These are phyloP conservation scores for Aspergillus olivimuriae DNA, from an alignment of 495 filamentous ascomycete species.

Conservation along the genomic window DNA sequence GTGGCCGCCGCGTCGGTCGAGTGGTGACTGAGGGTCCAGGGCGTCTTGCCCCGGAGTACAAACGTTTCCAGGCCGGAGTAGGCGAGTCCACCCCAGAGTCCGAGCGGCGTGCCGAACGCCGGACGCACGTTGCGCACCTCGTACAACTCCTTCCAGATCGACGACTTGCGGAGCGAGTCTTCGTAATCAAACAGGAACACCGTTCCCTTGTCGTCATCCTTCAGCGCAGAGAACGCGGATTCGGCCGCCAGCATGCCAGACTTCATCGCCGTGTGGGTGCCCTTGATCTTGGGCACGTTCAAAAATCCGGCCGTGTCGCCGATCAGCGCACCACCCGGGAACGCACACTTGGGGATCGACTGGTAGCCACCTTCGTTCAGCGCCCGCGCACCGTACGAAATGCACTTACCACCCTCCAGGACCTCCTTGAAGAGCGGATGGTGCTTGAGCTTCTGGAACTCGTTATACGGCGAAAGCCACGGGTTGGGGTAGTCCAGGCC, in stretches of 20 bases:
- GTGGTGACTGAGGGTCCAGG: constrained; percentile 92
- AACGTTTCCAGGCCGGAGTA: constrained; percentile 95
- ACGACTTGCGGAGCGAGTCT: constrained; percentile 74
- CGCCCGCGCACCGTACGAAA: constrained; percentile 91
- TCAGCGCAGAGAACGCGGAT: constrained; percentile 71
- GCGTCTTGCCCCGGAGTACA: constrained; percentile 72
- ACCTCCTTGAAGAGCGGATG: constrained; percentile 80
- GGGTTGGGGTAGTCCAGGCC: constrained; percentile 96
- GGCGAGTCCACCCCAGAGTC: constrained; percentile 78
- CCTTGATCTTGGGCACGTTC: constrained; percentile 98
- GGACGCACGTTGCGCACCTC: constrained; percentile 97
- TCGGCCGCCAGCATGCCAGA: constrained; percentile 96
- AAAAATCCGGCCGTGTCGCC: constrained; percentile 95
- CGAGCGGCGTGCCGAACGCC: constrained; percentile 79
- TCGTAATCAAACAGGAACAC: constrained; percentile 96
- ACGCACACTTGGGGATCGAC: constrained; percentile 92
- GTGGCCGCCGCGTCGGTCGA: constrained; percentile 59
- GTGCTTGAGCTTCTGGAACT: constrained; percentile 99
- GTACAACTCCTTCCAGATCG: constrained; percentile 90
- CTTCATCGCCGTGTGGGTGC: constrained; percentile 96
- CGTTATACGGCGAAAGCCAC: constrained; percentile 89
- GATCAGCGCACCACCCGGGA: constrained; percentile 93
- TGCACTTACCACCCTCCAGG: constrained; percentile 91
- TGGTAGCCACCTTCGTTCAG: constrained; percentile 96
- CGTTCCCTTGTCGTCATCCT: constrained; percentile 50